Evolutionary conservation across 495 filamentous ascomycete genomes (phyloP).

Genomic region (Hypomontagnella submonticulosa): DNA sequence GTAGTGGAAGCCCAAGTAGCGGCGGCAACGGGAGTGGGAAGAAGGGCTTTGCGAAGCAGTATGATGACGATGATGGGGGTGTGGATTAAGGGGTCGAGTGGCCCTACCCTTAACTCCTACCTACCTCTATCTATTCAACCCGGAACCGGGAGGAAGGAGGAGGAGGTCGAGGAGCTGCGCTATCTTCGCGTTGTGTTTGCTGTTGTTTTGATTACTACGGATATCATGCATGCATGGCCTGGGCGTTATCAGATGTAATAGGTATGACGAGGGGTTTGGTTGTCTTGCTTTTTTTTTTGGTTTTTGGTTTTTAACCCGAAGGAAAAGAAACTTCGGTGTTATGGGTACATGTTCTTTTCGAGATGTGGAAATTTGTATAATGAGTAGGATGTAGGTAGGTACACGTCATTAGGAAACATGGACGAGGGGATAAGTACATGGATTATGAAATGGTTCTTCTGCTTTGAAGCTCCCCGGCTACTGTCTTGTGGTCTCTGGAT

Average conservation of each 20-base stretch:
- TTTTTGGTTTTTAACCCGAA: too few relatives aligned
- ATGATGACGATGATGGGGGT: slow-evolving; percentile 33
- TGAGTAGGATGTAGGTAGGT: too few relatives aligned
- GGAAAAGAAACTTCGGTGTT: too few relatives aligned
- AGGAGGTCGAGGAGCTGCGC: not conserved
- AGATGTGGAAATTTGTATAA: too few relatives aligned
- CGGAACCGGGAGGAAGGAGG: not conserved
- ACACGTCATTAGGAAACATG: too few relatives aligned
- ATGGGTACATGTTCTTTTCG: too few relatives aligned
- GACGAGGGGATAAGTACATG: too few relatives aligned
- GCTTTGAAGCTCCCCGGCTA: too few relatives aligned
- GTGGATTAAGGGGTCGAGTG: slow-evolving; percentile 19
- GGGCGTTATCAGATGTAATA: slow-evolving; percentile 27
- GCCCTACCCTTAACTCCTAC: too few relatives aligned
- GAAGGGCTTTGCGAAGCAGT: not conserved
- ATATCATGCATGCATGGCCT: slow-evolving; percentile 36
- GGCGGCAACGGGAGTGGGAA: not conserved
- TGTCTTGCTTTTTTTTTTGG: slow-evolving; percentile 3
- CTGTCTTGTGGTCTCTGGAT: too few relatives aligned
- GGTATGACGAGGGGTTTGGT: slow-evolving; percentile 9
- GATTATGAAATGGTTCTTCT: too few relatives aligned
- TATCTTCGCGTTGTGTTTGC: not conserved
- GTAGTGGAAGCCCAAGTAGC: not conserved
- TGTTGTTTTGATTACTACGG: slow-evolving; percentile 8
- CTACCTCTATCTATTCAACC: too few relatives aligned